phyloP scores from a whole-genome alignment of 2,329 filamentous ascomycete species.

The Pseudogymnoascus verrucosus region DNA sequence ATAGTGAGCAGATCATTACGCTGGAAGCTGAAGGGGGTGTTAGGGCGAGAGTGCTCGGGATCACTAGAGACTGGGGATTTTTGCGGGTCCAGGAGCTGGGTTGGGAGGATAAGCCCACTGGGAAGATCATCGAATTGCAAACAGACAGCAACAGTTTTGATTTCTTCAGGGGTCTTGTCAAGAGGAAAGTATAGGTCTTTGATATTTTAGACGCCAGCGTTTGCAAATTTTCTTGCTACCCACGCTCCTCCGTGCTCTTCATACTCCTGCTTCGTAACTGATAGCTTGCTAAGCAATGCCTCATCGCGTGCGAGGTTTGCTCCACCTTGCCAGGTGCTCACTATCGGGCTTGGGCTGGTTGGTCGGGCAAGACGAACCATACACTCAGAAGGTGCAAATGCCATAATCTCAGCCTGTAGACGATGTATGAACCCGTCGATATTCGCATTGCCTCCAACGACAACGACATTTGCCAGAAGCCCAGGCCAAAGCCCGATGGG shows the following conservation, averaged over 20 bases:
- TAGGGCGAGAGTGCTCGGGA: slow-evolving; percentile 71
- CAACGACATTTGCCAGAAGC: slow-evolving; percentile 76
- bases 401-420: slow-evolving; percentile 65
- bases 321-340: slow-evolving; percentile 80
- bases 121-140: slow-evolving; percentile 74
- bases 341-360: slow-evolving; percentile 45
- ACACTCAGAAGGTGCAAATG: slow-evolving; percentile 67
- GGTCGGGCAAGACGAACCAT: slow-evolving; percentile 65
- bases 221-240: slow-evolving; percentile 62
- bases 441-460: slow-evolving; percentile 78
- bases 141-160: slow-evolving; percentile 99
- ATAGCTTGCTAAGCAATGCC: slow-evolving; percentile 53
- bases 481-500: slow-evolving; percentile 79
- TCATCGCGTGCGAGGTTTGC: slow-evolving; percentile 64
- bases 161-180: slow-evolving; percentile 84
- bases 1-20: slow-evolving; percentile 63
- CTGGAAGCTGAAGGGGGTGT: slow-evolving; percentile 73
- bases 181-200: slow-evolving; percentile 48
- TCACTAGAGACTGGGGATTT: slow-evolving; percentile 87
- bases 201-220: slow-evolving; percentile 6
- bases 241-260: slow-evolving; percentile 73
- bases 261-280: slow-evolving; percentile 85
- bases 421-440: slow-evolving; percentile 77
- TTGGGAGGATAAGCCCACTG: slow-evolving; percentile 63
- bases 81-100: slow-evolving; percentile 77